Evolutionary conservation across 345 rosid genomes (phyloP), one percentile per base, ranked within the genome.

Genomic region (Gossypioides kirkii): DNA sequence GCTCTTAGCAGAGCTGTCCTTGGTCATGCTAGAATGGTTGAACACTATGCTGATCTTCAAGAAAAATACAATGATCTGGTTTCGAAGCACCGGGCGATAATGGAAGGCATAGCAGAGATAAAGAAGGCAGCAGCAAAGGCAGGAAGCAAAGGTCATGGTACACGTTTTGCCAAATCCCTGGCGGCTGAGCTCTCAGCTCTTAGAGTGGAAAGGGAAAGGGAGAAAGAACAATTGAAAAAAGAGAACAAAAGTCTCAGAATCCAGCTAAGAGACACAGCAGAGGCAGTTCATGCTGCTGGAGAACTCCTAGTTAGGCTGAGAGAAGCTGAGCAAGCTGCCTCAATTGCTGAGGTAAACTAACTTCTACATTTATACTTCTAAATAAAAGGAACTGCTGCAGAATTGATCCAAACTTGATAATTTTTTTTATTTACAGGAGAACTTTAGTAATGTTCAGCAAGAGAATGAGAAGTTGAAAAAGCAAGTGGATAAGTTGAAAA

Each of bases 241-340:
- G 99, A 92, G 78, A 95, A 95, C 75, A 76, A 80, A 76, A 89
- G 85, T 76, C 98, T 92, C 22, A 91, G 80, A 81, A 77, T 82
- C 80, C 99, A 95, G 83, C 86, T 92, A 23, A 82, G 96, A 60
- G 91, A 94, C 85, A 94, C 97, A 50, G 98, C 98, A 47, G 99
- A 95, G 80, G 99, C 98, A 54, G 99, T 92, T 74, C 99, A 92
- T 79, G 92, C 97, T 55, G 98, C 99, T 38, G 98, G 98, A 77
- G 98, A 94, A 81, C 90, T 94, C 32, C 98, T 94, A 46, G 97
- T 89, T 26, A 78, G 97, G 80, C 87, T 94, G 32, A 87, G 89
- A 84, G 98, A 92, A 85, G 93, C 99, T 12, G 98, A 92, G 77
- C 94, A 91, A 73, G 85, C 91, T 10, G 89, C 97, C 70, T 78